Evolutionary conservation across 192 early-diverging fungal genomes (phyloP), one percentile per base, ranked within the genome.

Genomic region (Coemansia sp.): DNA sequence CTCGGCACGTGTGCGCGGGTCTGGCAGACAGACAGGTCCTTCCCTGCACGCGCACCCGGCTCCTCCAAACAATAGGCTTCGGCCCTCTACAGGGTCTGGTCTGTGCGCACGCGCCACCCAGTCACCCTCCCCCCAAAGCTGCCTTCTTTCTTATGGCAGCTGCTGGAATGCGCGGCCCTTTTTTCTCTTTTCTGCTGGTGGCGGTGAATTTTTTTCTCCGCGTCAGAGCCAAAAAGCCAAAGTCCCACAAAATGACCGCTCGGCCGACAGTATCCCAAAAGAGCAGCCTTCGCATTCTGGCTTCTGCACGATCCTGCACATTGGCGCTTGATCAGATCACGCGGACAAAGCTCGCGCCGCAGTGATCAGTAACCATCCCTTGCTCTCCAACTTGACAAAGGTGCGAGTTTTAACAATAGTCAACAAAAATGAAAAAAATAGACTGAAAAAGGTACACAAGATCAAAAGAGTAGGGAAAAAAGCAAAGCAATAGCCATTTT

Each of bases 401-500:
- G 4, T 34, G 32, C 11, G 3, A 42, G 3, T 42, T 42, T 42
- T 42, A 42, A 13, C 3, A 42, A 3, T 3, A 32, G 30, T 8
- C 4, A 32, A 32, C 30, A 32, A 8, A 32, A 32, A 32, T 6
- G 30, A 42, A 42, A 9, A 42, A 14, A 14, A 42, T 10, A 42
- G 5, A 27, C 6, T 51, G 18, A 51, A 19, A 52, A 51, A 61
- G 54, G 29, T 48, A 46, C 14, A 27, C 52, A 24, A 53, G 23
- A 50, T 30, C 19, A 18, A 47, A 54, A n/a, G n/a, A n/a, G 28
- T 35, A 4, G 25, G 47, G 11, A 55, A 57, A 27, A 61, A 51
- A 28, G 30, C 16, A 45, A 23, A 45, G 27, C 16, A 48, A 54
- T 20, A 6, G 20, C 0, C 23, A 14, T 7, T 23, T 32, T n/a